phyloP scores from a whole-genome alignment of 2,329 filamentous ascomycete species.

The Arthrobotrys pseudoclavata region DNA sequence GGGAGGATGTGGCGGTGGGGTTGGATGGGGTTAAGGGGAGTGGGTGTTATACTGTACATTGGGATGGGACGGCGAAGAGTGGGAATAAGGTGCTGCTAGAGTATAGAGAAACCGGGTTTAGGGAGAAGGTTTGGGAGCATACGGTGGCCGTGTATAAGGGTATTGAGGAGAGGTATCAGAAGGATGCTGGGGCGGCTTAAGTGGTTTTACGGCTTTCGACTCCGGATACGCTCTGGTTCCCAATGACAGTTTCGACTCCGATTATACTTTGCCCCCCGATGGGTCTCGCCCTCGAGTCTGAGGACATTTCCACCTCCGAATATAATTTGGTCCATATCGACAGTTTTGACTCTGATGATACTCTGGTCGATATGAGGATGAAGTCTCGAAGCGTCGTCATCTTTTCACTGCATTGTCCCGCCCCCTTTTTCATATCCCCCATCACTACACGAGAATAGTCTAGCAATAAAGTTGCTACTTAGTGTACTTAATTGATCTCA shows the following conservation, averaged over 20 bases:
- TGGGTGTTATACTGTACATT: conserved; percentile 64
- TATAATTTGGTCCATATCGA: neutral
- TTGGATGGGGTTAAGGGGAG: conserved; percentile 64
- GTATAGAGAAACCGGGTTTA: conserved; percentile 64
- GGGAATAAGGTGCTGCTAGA: conserved; percentile 63
- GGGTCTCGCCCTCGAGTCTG: too few species aligned
- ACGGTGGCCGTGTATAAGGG: conserved; percentile 61
- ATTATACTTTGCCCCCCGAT: too few species aligned
- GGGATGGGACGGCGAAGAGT: conserved; percentile 59
- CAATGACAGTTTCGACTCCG: neutral
- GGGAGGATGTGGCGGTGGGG: conserved; percentile 60
- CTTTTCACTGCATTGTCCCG: too few species aligned
- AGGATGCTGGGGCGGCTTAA: neutral
- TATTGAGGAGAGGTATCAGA: conserved; percentile 39
- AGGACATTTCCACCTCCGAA: neutral
- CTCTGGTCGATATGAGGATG: neutral
- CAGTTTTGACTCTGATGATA: neutral
- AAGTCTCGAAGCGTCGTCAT: too few species aligned
- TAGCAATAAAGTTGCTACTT: neutral
- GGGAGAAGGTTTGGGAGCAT: conserved; percentile 65
- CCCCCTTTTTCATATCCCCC: neutral
- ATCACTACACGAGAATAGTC: neutral
- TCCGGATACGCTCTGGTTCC: neutral
- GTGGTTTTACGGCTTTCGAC: neutral
- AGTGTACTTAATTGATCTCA: neutral